A percentile compares a stretch with the other conserved stretches of the same genome.
Conservation (phyloP, 139 green algal species). For the Pycnococcus provasolii region DNA sequence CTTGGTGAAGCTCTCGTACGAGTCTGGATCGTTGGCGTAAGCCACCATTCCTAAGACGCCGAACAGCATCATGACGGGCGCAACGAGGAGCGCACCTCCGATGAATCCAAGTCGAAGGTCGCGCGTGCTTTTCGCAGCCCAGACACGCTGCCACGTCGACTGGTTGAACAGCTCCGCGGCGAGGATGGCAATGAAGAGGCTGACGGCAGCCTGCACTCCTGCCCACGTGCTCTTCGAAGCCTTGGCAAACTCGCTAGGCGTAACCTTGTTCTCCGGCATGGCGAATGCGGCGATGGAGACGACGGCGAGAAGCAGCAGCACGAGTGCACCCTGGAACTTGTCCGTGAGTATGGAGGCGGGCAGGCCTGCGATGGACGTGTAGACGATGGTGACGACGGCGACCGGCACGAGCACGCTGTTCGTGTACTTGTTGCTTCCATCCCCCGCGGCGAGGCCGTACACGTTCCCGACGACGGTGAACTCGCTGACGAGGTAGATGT, state of each 20-base stretch:
- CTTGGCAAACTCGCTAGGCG: not conserved
- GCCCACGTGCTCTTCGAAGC: not conserved
- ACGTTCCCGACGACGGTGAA: constrained; percentile 4
- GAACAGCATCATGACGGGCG: constrained; percentile 12
- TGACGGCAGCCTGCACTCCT: constrained; percentile 1
- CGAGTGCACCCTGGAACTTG: not conserved
- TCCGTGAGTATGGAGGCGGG: constrained; percentile 11
- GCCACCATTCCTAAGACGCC: constrained; percentile 2
- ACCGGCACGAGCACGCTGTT: not conserved
- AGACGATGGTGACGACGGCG: not conserved
- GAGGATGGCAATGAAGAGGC: constrained; percentile 1
- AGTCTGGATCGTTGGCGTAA: not conserved
- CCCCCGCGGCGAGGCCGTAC: not conserved
- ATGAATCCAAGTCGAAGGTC: constrained; percentile 7
- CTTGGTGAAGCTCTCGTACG: not conserved
- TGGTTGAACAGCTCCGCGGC: constrained; percentile 11
- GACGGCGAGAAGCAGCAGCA: constrained; percentile 7
- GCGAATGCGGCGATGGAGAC: not conserved
- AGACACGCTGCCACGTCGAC: constrained; percentile 5
- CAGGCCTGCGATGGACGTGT: not conserved
- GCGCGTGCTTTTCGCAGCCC: not conserved
- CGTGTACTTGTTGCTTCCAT: not conserved
- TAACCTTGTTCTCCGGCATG: not conserved
- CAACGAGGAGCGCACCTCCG: not conserved
- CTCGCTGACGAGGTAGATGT: constrained; percentile 3